These are phyloP conservation scores for Gossypium stocksii DNA, from an alignment of 345 rosid species.

Conservation along the genomic window DNA sequence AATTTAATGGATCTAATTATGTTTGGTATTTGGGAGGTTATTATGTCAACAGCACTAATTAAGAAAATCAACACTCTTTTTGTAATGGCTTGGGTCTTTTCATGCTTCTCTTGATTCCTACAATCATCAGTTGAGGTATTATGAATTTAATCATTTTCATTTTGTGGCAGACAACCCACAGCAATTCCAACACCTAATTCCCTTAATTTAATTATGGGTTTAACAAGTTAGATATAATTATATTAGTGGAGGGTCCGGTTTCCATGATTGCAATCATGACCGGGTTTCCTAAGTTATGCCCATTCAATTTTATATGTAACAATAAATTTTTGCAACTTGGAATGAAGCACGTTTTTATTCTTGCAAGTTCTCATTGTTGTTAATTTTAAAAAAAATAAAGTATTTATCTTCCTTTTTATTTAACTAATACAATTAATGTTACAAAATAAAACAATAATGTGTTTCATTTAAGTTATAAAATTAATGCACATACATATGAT, in stretches of 20 bases:
- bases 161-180: constrained; percentile 49
- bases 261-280: constrained; percentile 20
- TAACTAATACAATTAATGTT: not conserved
- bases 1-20: not conserved
- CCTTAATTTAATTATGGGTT: constrained; percentile 18
- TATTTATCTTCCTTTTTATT: not conserved
- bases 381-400: not conserved
- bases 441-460: not conserved
- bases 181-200: constrained; percentile 4
- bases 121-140: constrained; percentile 20
- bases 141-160: not conserved
- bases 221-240: constrained; percentile 19
- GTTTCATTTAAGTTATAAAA: not conserved
- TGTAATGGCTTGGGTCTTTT: constrained; percentile 32
- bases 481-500: not conserved
- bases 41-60: not conserved
- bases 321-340: not conserved
- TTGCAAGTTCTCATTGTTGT: not conserved
- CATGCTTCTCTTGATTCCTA: constrained; percentile 40
- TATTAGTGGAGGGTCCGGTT: constrained; percentile 26
- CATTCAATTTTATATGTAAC: not conserved
- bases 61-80: constrained; percentile 19
- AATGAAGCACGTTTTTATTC: not conserved
- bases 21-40: constrained; percentile 6
- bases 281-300: constrained; percentile 14